These are phyloP conservation scores for Amphicarpaea edgeworthii DNA, from an alignment of 306 rosid genomes.

Conservation along the genomic window DNA sequence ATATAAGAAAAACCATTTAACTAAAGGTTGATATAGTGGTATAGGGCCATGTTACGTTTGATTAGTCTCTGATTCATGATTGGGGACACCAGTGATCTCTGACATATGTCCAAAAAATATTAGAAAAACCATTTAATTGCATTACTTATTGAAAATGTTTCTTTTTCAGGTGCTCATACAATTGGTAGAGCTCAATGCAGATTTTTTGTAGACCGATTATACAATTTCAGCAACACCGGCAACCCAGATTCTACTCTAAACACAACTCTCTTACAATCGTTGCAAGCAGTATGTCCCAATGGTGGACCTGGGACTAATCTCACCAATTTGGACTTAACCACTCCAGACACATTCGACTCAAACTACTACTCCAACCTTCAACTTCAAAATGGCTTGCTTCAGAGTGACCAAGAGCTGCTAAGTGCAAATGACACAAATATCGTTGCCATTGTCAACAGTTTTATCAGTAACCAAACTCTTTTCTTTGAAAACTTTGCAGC, in stretches of 20 bases:
- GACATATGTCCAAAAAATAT: too few relatives aligned
- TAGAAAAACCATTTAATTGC: background rate
- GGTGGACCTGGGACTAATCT: slow-evolving; percentile 44
- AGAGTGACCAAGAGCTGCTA: slow-evolving; percentile 51
- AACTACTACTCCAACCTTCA: slow-evolving; percentile 51
- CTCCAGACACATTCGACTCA: slow-evolving; percentile 51
- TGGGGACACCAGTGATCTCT: too few relatives aligned
- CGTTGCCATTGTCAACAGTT: slow-evolving; percentile 41
- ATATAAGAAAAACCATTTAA: too few relatives aligned
- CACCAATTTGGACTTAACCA: slow-evolving; percentile 51
- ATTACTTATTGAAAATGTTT: background rate
- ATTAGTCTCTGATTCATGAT: too few relatives aligned
- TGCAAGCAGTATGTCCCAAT: slow-evolving; percentile 44
- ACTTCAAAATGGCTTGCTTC: slow-evolving; percentile 45
- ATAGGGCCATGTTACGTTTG: too few relatives aligned
- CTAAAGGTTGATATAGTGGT: too few relatives aligned
- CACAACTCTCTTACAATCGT: slow-evolving; percentile 38
- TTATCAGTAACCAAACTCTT: slow-evolving; percentile 25
- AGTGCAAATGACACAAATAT: slow-evolving; percentile 43
- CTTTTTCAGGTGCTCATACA: slow-evolving; percentile 51
- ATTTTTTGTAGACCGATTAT: slow-evolving; percentile 29
- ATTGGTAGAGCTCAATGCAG: slow-evolving; percentile 52
- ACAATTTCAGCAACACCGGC: slow-evolving; percentile 35
- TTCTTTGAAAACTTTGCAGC: slow-evolving; percentile 48
- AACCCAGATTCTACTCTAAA: slow-evolving; percentile 53